A percentile compares a stretch with the other conserved stretches of the same genome.
phyloP scores from a whole-genome alignment of 148 eudicot species.

The Linanthus parryae region DNA sequence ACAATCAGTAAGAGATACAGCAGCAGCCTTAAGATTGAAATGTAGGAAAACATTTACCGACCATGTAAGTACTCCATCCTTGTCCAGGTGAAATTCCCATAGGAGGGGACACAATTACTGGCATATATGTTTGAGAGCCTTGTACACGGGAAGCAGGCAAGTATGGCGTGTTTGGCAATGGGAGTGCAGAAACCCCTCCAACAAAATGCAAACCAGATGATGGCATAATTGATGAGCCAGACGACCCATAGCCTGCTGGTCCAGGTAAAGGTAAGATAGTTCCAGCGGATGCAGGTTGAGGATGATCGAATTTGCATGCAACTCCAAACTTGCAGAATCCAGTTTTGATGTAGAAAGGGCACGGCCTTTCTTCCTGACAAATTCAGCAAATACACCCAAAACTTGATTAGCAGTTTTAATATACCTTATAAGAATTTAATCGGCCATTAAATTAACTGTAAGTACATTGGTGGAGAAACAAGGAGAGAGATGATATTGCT shows the following conservation, averaged over 20 bases:
- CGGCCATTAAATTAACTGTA: no score
- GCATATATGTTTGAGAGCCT: conserved; percentile 42
- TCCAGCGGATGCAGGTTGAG: conserved; percentile 39
- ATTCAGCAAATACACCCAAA: not conserved
- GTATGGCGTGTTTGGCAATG: conserved; percentile 33
- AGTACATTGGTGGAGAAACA: not conserved
- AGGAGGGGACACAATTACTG: conserved; percentile 32
- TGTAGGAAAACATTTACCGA: conserved; percentile 20
- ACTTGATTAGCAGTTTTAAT: not conserved
- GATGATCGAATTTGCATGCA: conserved; percentile 77
- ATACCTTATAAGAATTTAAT: no score
- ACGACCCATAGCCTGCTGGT: conserved; percentile 23
- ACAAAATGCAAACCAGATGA: conserved; percentile 28
- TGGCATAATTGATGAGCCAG: conserved; percentile 28
- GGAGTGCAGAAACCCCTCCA: conserved; percentile 31
- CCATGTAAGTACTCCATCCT: conserved; percentile 54
- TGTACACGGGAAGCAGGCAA: conserved; percentile 25
- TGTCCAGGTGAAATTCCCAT: conserved; percentile 25
- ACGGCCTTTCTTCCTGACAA: conserved; percentile 51
- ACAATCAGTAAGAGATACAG: no score
- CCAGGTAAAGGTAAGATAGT: conserved; percentile 25
- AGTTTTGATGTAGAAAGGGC: conserved; percentile 60
- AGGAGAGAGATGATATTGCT: not conserved
- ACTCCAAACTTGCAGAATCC: conserved; percentile 58
- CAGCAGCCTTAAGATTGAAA: no score